phyloP scores from a whole-genome alignment of 352 stramenopile genomes.

The Thalassiosira mediterranea region DNA sequence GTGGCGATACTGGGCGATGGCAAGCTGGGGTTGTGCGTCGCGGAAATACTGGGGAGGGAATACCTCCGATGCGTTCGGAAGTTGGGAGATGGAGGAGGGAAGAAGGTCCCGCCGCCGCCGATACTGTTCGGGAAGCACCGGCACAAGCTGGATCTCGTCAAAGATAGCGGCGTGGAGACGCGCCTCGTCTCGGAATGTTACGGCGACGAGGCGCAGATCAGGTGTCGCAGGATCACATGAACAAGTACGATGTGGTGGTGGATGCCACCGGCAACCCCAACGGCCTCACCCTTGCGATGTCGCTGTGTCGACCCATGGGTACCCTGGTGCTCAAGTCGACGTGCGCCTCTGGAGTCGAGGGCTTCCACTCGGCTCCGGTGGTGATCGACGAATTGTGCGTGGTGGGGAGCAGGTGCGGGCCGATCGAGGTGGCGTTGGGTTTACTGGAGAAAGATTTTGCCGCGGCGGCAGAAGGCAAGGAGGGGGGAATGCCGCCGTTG shows the following conservation, averaged over 20 bases:
- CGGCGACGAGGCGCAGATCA: constrained; percentile 29
- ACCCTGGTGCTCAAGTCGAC: constrained; percentile 77
- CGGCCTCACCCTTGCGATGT: constrained; percentile 58
- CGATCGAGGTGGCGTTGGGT: constrained; percentile 67
- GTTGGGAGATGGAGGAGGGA: background rate
- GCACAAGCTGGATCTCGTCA: constrained; percentile 73
- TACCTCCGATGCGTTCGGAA: constrained; percentile 11
- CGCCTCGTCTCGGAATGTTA: constrained; percentile 51
- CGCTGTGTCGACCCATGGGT: constrained; percentile 72
- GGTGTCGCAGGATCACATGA: constrained; percentile 41
- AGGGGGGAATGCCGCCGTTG: constrained; percentile 23
- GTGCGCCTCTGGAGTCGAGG: constrained; percentile 60
- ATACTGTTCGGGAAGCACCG: constrained; percentile 77
- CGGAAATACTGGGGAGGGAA: constrained; percentile 83
- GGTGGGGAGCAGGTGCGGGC: constrained; percentile 69
- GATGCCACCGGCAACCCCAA: constrained; percentile 74
- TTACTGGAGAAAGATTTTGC: constrained; percentile 43
- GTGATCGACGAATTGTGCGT: constrained; percentile 80
- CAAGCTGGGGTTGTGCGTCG: constrained; percentile 88
- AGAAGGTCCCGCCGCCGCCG: constrained; percentile 20
- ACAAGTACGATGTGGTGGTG: constrained; percentile 75
- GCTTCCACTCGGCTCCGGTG: constrained; percentile 75
- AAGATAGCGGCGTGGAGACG: constrained; percentile 54
- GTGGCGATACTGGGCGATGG: constrained; percentile 89
- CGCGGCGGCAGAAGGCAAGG: constrained; percentile 4